Evolutionary conservation across 116 monocot genomes (phyloP).

Genomic region (Dioscorea cayenensis): DNA sequence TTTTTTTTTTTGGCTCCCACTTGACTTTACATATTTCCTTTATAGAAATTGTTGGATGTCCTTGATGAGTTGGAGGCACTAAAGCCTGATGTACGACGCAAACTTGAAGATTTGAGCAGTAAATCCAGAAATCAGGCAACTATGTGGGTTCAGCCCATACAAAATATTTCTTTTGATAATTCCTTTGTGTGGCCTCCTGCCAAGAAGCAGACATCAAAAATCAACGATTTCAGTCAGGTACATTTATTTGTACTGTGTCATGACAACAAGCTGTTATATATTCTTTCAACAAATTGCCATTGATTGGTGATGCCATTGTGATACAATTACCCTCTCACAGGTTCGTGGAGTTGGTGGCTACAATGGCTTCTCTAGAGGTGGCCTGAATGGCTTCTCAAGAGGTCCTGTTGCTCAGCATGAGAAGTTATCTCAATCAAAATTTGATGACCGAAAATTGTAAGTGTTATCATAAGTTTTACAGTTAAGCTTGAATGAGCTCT

Average conservation of each 20-base stretch:
- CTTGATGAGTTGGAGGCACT: slow-evolving; percentile 64
- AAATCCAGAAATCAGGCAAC: slow-evolving; percentile 42
- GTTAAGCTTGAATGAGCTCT: neutral
- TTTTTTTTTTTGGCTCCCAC: neutral
- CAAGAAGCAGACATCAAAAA: slow-evolving; percentile 19
- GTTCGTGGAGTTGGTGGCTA: slow-evolving; percentile 5
- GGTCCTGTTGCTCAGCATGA: slow-evolving; percentile 13
- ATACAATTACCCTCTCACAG: slow-evolving; percentile 9
- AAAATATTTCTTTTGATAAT: slow-evolving; percentile 20
- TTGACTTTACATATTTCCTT: neutral
- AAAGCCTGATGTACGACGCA: slow-evolving; percentile 60
- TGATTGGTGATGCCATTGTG: neutral
- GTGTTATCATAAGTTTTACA: neutral
- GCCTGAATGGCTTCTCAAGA: slow-evolving; percentile 4
- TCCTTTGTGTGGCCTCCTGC: slow-evolving; percentile 44
- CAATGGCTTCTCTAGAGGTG: slow-evolving; percentile 5
- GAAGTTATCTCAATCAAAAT: slow-evolving; percentile 16
- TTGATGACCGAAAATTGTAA: slow-evolving; percentile 33
- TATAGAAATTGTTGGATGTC: slow-evolving; percentile 58
- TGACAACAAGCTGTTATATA: neutral
- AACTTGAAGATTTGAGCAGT: slow-evolving; percentile 49
- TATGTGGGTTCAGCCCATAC: slow-evolving; percentile 24
- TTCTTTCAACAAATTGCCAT: neutral
- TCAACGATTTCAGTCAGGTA: slow-evolving; percentile 24
- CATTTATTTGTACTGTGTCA: neutral